These are phyloP conservation scores for Pulveroboletus sp. DNA, from an alignment of 768 basidiomycete species.

Conservation along the genomic window DNA sequence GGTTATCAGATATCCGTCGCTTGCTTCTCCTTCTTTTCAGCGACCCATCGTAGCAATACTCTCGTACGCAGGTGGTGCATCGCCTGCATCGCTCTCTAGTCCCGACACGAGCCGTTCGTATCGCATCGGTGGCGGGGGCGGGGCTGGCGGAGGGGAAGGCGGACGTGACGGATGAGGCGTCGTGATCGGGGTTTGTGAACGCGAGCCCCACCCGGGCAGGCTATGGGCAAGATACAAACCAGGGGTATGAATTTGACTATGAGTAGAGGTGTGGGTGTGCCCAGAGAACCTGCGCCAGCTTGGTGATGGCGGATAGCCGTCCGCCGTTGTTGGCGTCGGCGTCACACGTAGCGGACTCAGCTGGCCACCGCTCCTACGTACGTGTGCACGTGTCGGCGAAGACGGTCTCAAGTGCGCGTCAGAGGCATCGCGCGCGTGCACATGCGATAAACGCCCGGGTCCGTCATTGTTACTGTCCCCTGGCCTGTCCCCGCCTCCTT, in stretches of 20 bases:
- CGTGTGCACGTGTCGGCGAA: neutral
- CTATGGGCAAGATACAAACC: neutral
- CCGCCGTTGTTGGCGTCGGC: no score
- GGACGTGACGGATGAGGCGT: conserved; percentile 13
- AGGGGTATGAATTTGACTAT: neutral
- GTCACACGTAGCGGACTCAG: neutral
- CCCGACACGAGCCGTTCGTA: conserved; percentile 86
- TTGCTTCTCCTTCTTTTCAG: neutral
- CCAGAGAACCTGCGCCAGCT: no score
- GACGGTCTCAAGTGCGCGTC: neutral
- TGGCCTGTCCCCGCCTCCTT: no score
- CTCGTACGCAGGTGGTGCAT: conserved; percentile 65
- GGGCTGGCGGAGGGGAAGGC: conserved; percentile 16
- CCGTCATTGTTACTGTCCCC: no score
- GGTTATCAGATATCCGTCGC: no score
- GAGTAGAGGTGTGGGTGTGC: neutral
- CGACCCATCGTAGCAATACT: conserved; percentile 12
- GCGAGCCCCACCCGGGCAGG: neutral
- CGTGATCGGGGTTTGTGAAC: neutral
- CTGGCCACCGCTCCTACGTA: neutral
- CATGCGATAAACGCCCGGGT: no score
- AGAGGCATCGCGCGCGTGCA: no score
- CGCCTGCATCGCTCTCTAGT: conserved; percentile 78
- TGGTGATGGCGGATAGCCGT: neutral
- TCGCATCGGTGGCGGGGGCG: conserved; percentile 30